Percentiles rank a stretch among this genome's conserved stretches.
These are phyloP conservation scores for Trichoderma erinaceum DNA, from an alignment of 495 filamentous ascomycete genomes.

Conservation along the genomic window DNA sequence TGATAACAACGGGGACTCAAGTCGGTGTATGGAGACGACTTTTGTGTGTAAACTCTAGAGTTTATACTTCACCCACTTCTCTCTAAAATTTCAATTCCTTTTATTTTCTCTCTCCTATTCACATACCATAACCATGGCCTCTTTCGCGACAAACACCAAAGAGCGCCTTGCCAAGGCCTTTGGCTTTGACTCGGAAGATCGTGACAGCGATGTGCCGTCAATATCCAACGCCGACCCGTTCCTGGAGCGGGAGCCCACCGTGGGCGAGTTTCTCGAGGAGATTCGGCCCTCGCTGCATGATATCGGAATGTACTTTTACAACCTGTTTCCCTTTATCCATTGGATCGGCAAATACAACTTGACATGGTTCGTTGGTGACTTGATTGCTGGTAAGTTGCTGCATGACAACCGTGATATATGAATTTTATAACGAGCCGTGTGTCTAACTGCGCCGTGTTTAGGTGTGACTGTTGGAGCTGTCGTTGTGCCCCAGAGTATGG, in stretches of 20 bases:
- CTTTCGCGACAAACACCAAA: neutral
- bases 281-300: slow-evolving; percentile 46
- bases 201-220: slow-evolving; percentile 9
- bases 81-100: neutral
- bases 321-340: slow-evolving; percentile 24
- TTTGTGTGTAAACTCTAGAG: neutral
- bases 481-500: slow-evolving; percentile 60
- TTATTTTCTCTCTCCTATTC: neutral
- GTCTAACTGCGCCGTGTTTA: slow-evolving; percentile 18
- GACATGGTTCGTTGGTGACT: slow-evolving; percentile 32
- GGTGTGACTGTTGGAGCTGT: slow-evolving; percentile 36
- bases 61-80: neutral
- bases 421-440: neutral
- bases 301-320: slow-evolving; percentile 43
- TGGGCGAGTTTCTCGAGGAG: slow-evolving; percentile 57
- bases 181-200: slow-evolving; percentile 9
- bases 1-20: neutral
- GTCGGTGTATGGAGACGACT: neutral
- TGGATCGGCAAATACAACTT: slow-evolving; percentile 33
- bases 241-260: slow-evolving; percentile 67
- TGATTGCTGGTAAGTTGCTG: slow-evolving; percentile 22
- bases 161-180: slow-evolving; percentile 6
- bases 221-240: slow-evolving; percentile 39
- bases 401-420: neutral
- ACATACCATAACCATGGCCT: neutral